A percentile compares a stretch with the other conserved stretches of the same genome.
phyloP scores from a whole-genome alignment of 148 eudicot species.

The Oxyria digyna region DNA sequence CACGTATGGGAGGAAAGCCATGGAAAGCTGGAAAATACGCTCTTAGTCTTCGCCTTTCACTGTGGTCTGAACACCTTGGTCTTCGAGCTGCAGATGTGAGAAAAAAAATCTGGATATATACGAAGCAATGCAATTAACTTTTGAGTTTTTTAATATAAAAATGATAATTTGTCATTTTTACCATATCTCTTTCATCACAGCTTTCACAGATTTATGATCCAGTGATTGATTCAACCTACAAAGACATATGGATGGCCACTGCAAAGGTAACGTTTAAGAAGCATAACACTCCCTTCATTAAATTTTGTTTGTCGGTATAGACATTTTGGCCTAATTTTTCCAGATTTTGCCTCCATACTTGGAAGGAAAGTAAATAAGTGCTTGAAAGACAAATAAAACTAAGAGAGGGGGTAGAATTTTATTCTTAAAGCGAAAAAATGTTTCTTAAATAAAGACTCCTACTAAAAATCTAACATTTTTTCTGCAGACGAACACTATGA shows the following conservation, averaged over 20 bases:
- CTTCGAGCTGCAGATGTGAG: slow-evolving; percentile 68
- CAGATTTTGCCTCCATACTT: too few species aligned
- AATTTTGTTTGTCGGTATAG: too few species aligned
- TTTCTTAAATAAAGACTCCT: too few species aligned
- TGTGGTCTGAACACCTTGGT: slow-evolving; percentile 98
- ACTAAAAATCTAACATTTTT: not conserved
- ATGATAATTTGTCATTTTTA: not conserved
- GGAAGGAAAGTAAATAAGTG: too few species aligned
- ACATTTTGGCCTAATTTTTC: too few species aligned
- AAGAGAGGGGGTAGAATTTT: too few species aligned
- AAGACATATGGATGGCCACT: slow-evolving; percentile 97
- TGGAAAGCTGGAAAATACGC: slow-evolving; percentile 96
- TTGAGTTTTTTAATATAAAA: not conserved
- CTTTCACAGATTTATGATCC: slow-evolving; percentile 61
- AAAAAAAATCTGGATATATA: slow-evolving; percentile 3
- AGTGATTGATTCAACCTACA: slow-evolving; percentile 78
- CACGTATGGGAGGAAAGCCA: slow-evolving; percentile 79
- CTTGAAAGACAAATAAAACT: too few species aligned
- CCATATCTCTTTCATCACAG: slow-evolving; percentile 22
- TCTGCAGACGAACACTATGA: slow-evolving; percentile 88
- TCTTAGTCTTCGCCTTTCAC: slow-evolving; percentile 70
- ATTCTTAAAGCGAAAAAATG: too few species aligned
- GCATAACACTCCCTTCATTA: too few species aligned
- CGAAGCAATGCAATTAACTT: not conserved
- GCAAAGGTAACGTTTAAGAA: slow-evolving; percentile 49